Percentiles rank a stretch among this genome's conserved stretches.
Evolutionary conservation across 176 grass and related monocot species (phyloP).

Genomic region (Cocos nucifera): DNA sequence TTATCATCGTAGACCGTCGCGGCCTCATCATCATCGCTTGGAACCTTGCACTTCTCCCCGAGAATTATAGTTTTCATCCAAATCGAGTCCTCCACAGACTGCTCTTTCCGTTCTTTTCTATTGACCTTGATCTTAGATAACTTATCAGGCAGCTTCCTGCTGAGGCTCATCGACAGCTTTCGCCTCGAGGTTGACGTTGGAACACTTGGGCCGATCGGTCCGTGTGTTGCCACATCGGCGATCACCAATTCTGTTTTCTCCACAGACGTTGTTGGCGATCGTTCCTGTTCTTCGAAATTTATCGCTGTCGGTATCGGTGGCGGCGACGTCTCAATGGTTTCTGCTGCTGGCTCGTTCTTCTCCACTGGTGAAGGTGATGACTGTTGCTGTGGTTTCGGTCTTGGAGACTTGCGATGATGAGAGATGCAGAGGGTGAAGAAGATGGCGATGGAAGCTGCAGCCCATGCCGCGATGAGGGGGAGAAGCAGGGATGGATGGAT

Average conservation of each 20-base stretch:
- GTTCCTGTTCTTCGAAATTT: too few relatives aligned
- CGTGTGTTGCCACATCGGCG: slow-evolving; percentile 36
- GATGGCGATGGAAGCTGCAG: slow-evolving; percentile 25
- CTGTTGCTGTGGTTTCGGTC: too few relatives aligned
- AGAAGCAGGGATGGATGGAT: neutral
- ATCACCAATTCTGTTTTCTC: slow-evolving; percentile 5
- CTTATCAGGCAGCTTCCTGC: slow-evolving; percentile 19
- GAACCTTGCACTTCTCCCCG: slow-evolving; percentile 34
- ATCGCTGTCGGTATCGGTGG: neutral
- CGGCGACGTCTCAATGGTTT: neutral
- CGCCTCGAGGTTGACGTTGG: slow-evolving; percentile 12
- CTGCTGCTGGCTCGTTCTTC: neutral
- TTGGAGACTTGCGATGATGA: slow-evolving; percentile 22
- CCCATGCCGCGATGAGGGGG: slow-evolving; percentile 15
- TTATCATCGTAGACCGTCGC: neutral
- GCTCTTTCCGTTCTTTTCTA: slow-evolving; percentile 10
- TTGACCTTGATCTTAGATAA: slow-evolving; percentile 27
- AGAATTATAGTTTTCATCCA: slow-evolving; percentile 55
- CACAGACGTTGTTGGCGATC: neutral
- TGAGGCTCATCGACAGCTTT: slow-evolving; percentile 29
- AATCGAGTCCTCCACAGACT: slow-evolving; percentile 14
- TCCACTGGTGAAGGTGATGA: neutral
- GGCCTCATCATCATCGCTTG: slow-evolving; percentile 10
- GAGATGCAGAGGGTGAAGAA: slow-evolving; percentile 35
- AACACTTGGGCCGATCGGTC: slow-evolving; percentile 28